Percentiles rank a stretch among this genome's conserved stretches.
Evolutionary conservation across 75 land plant species (phyloP).

Genomic region (Picea glauca): DNA sequence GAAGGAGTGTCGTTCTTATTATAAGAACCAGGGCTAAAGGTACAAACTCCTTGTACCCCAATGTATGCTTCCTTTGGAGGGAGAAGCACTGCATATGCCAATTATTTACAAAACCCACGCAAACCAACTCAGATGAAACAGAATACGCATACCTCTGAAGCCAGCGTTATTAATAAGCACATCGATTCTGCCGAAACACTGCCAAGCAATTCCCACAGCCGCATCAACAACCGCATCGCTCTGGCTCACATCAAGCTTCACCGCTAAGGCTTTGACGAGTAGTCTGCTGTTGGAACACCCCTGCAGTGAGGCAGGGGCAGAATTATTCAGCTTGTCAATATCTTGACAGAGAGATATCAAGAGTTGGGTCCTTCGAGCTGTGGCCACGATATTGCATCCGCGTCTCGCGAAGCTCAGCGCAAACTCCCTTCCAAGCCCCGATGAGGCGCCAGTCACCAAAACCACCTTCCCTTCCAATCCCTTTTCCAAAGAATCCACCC

Average conservation of each 20-base stretch:
- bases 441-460: constrained; percentile 83
- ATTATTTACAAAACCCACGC: no score
- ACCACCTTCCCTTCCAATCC: constrained; percentile 54
- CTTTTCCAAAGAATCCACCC: not conserved
- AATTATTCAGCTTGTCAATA: constrained; percentile 10
- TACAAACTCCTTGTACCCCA: no score
- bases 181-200: constrained; percentile 46
- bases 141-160: constrained; percentile 29
- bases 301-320: not conserved
- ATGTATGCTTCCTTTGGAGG: no score
- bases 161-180: constrained; percentile 63
- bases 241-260: constrained; percentile 45
- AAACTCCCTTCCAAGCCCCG: constrained; percentile 78
- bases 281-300: not conserved
- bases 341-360: constrained; percentile 55
- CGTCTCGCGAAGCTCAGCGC: constrained; percentile 51
- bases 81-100: no score
- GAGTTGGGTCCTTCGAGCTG: constrained; percentile 56
- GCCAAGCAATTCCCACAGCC: constrained; percentile 51
- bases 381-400: constrained; percentile 53
- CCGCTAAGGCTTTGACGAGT: constrained; percentile 13
- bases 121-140: no score
- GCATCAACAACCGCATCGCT: constrained; percentile 27
- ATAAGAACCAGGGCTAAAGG: no score
- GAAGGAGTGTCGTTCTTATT: no score